phyloP scores from a whole-genome alignment of 2,329 filamentous ascomycete genomes.

The Didymella lethalis region DNA sequence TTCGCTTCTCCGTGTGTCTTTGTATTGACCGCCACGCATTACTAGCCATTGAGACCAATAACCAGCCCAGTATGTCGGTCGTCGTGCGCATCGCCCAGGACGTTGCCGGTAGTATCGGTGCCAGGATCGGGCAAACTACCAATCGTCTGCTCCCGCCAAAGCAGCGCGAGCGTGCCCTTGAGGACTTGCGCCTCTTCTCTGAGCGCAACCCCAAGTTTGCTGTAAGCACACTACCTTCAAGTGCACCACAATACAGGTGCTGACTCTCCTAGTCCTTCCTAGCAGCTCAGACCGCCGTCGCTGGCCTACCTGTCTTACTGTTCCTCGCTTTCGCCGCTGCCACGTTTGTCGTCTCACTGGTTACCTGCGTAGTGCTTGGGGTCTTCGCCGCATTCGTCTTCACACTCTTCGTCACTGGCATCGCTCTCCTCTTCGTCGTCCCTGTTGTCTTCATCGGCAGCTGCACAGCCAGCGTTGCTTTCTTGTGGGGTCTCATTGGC shows the following conservation, averaged over 20 bases:
- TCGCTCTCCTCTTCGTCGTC: slow-evolving; percentile 72
- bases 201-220: slow-evolving; percentile 72
- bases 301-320: slow-evolving; percentile 71
- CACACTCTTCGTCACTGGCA: slow-evolving; percentile 70
- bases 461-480: slow-evolving; percentile 68
- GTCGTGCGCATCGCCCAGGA: slow-evolving; percentile 37
- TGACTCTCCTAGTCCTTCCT: slow-evolving; percentile 67
- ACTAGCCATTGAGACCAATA: slow-evolving; percentile 2
- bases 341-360: slow-evolving; percentile 68
- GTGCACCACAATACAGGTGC: no score
- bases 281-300: slow-evolving; percentile 69
- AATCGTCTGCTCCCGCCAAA: slow-evolving; percentile 67
- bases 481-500: slow-evolving; percentile 64
- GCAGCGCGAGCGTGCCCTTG: slow-evolving; percentile 65
- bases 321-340: slow-evolving; percentile 72
- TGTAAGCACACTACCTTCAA: slow-evolving; percentile 37
- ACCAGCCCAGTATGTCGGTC: slow-evolving; percentile 26
- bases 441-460: slow-evolving; percentile 73
- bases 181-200: slow-evolving; percentile 64
- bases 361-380: slow-evolving; percentile 64
- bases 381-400: slow-evolving; percentile 64
- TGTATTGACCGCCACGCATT: background rate
- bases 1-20: background rate
- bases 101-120: slow-evolving; percentile 34
- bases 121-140: slow-evolving; percentile 41